Percentiles rank a stretch among this genome's conserved stretches.
phyloP scores from a whole-genome alignment of 805 yeast species.

The Yamadazyma sp. region DNA sequence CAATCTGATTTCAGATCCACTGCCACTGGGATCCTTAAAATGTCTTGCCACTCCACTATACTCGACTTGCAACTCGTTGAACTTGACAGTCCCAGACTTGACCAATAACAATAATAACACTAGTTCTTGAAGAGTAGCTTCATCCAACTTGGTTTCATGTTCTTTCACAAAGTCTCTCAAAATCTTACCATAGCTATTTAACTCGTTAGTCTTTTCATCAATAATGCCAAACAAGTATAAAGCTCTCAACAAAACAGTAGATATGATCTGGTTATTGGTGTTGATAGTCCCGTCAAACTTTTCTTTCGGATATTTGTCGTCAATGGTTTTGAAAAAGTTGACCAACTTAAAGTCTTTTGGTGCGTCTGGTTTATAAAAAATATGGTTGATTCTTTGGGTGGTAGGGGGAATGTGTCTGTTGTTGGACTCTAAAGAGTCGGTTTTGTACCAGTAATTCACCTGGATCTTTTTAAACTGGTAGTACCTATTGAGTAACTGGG shows the following conservation, averaged over 20 bases:
- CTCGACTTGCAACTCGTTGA: slow-evolving; percentile 37
- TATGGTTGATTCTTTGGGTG: slow-evolving; percentile 34
- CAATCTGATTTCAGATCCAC: slow-evolving; percentile 28
- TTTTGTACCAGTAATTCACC: slow-evolving; percentile 54
- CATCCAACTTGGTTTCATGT: slow-evolving; percentile 14
- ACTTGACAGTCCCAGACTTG: slow-evolving; percentile 36
- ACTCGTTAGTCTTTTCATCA: slow-evolving; percentile 37
- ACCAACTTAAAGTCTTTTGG: slow-evolving; percentile 23
- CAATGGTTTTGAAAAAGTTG: slow-evolving; percentile 23
- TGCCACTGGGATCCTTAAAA: slow-evolving; percentile 28
- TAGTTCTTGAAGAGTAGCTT: slow-evolving; percentile 37
- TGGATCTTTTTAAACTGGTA: slow-evolving; percentile 72
- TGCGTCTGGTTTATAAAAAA: slow-evolving; percentile 16
- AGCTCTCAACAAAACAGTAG: slow-evolving; percentile 56
- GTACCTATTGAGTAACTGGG: slow-evolving; percentile 77
- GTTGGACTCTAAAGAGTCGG: slow-evolving; percentile 43
- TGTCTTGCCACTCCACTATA: slow-evolving; percentile 32
- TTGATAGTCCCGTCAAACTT: slow-evolving; percentile 30
- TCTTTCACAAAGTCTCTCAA: slow-evolving; percentile 35
- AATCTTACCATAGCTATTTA: slow-evolving; percentile 53
- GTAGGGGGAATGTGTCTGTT: slow-evolving; percentile 57
- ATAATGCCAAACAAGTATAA: slow-evolving; percentile 53
- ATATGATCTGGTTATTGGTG: slow-evolving; percentile 49
- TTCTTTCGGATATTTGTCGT: slow-evolving; percentile 19
- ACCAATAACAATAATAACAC: slow-evolving; percentile 49